phyloP scores from a whole-genome alignment of 169 alveolate genomes.

The Ophryocystis elektroscirrha region DNA sequence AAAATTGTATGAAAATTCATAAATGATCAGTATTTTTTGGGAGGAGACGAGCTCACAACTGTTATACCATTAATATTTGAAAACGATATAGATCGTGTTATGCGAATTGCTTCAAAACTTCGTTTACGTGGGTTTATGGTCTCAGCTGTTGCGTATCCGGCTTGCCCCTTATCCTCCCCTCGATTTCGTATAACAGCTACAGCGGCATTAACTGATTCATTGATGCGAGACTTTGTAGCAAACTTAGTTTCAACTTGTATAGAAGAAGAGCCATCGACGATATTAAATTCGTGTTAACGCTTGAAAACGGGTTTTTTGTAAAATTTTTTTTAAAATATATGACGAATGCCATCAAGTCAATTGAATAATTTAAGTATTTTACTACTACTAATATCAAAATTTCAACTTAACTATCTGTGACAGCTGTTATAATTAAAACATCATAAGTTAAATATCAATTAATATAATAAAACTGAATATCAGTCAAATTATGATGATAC shows the following conservation, averaged over 20 bases:
- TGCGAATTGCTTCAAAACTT: slow-evolving; percentile 20
- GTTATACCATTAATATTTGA: slow-evolving; percentile 41
- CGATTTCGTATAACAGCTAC: slow-evolving; percentile 40
- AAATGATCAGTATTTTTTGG: slow-evolving; percentile 8
- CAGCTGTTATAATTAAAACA: no score
- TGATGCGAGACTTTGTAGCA: slow-evolving; percentile 31
- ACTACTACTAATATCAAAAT: no score
- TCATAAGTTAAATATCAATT: no score
- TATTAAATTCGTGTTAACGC: slow-evolving; percentile 7
- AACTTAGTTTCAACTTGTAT: slow-evolving; percentile 30
- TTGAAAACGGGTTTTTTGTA: no score
- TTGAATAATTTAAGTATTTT: no score
- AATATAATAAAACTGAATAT: no score
- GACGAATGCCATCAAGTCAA: no score
- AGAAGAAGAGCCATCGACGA: slow-evolving; percentile 18
- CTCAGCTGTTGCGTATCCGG: slow-evolving; percentile 40
- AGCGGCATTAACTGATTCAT: slow-evolving; percentile 24
- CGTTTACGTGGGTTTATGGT: slow-evolving; percentile 22
- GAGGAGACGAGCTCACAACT: slow-evolving; percentile 32
- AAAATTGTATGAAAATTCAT: background rate
- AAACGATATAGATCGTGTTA: slow-evolving; percentile 31
- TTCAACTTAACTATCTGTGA: no score
- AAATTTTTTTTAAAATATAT: no score
- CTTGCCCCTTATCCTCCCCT: slow-evolving; percentile 37
- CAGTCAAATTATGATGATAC: no score